Conservation (phyloP, 2,329 filamentous ascomycete genomes). For the Cladosporium sp. region DNA sequence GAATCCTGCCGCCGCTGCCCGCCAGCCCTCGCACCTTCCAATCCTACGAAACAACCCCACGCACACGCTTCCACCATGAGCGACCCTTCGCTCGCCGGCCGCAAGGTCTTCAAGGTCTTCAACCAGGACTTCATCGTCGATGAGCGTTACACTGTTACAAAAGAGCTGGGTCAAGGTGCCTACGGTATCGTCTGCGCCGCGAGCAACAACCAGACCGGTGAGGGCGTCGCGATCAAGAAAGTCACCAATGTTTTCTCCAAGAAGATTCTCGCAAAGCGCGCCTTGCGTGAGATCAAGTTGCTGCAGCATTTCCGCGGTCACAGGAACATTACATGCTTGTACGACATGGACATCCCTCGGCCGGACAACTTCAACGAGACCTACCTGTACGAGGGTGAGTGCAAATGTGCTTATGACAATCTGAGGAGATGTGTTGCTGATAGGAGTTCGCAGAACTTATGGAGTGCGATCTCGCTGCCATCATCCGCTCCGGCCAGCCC, state of each 20-base stretch:
- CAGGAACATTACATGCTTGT: constrained; percentile 83
- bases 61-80: constrained; percentile 42
- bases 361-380: constrained; percentile 99
- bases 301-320: constrained; percentile 85
- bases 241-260: constrained; percentile 99
- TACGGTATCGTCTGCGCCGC: constrained; percentile 98
- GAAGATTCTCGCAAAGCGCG: constrained; percentile 98
- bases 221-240: constrained; percentile 98
- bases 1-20: background rate
- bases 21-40: background rate
- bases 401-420: background rate
- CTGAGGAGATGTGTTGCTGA: background rate
- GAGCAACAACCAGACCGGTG: constrained; percentile 81
- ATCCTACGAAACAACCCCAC: constrained; percentile 15
- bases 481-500: constrained; percentile 94
- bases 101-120: constrained; percentile 98
- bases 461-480: constrained; percentile 97
- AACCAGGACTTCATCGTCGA: constrained; percentile 99
- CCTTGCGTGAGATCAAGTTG: constrained; percentile 95
- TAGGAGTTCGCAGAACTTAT: constrained; percentile 72
- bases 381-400: constrained; percentile 91
- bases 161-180: constrained; percentile 95
- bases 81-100: constrained; percentile 55
- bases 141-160: constrained; percentile 96
- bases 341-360: constrained; percentile 98